Base-by-base conservation (phyloP, 345 rosid genomes). In the Corchorus olitorius region DNA sequence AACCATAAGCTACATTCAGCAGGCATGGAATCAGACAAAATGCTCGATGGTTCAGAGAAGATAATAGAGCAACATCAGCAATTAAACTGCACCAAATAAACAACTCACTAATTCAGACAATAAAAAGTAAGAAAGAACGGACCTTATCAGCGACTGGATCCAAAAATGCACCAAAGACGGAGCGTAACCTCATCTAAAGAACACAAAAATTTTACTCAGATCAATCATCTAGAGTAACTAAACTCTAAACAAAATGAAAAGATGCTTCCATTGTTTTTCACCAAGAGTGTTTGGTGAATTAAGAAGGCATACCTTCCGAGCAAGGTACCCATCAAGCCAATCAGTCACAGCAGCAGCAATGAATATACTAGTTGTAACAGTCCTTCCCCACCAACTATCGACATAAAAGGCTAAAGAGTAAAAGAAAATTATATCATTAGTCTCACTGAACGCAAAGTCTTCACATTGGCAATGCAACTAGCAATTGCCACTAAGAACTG, bases 101-200 rank as follows among this genome's bases (percentile, higher is more conserved):
- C 6, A 39, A 13, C 46, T 15, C 6, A 46, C 22, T 12, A 35
- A 14, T 62, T 73, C 11, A 46, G 65, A 20, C 4, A 39, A 60
- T 27, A 35, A 69, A 14, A 8, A 74, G 34, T 35, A 64, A 74
- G 17, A 77, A 46, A 33, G 9, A 70, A 39, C 68, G 49, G 81
- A 96, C 99, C 94, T 97, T 97, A 79, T 97, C 99, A 56, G 98
- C 98, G 56, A 97, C 98, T 6, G 98, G 99, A 84, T 94, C 98
- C 89, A 97, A 87, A 86, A 97, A 97, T 19, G 99, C 99, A 84
- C 99, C 99, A 86, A 96, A 96, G 12, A 88, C 89, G 69, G 97
- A 88, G 78, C 91, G 91, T 78, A 91, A 72, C 73, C 87, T 85
- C 99, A 96, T 91, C 99, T 96, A 91, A 76, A 83, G 83, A 13